Conservation (phyloP, 2,329 filamentous ascomycete genomes). For the Basipetospora sp. region DNA sequence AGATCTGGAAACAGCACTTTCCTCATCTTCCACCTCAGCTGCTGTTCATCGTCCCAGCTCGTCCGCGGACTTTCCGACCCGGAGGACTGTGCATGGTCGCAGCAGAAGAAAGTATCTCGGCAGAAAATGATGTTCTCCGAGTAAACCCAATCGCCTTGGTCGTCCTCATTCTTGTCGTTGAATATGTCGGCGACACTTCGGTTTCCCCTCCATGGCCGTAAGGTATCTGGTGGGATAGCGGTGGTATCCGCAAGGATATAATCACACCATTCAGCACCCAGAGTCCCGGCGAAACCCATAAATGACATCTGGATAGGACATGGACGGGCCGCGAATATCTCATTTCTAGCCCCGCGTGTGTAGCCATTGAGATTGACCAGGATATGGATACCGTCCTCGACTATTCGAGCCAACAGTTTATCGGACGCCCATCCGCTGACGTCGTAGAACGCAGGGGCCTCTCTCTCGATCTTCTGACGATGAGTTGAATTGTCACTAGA, state of each 20-base stretch:
- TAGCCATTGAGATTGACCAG: constrained; percentile 97
- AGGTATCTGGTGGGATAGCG: constrained; percentile 66
- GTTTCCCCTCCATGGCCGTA: constrained; percentile 67
- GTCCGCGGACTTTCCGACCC: constrained; percentile 52
- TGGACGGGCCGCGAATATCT: constrained; percentile 87
- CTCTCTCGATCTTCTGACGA: constrained; percentile 79
- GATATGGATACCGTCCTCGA: constrained; percentile 79
- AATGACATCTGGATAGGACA: constrained; percentile 98
- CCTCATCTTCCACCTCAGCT: constrained; percentile 76
- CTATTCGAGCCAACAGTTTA: constrained; percentile 70
- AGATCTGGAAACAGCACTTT: constrained; percentile 79
- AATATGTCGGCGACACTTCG: constrained; percentile 57
- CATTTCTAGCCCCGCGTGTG: constrained; percentile 88
- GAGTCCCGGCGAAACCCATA: constrained; percentile 93
- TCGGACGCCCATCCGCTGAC: constrained; percentile 78
- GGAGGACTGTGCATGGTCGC: constrained; percentile 85
- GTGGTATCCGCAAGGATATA: constrained; percentile 85
- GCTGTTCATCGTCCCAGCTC: constrained; percentile 73
- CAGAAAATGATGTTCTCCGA: constrained; percentile 94
- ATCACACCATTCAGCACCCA: constrained; percentile 97
- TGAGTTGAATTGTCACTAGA: constrained; percentile 78
- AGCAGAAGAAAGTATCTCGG: constrained; percentile 92
- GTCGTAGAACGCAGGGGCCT: constrained; percentile 82
- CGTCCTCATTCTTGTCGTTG: constrained; percentile 49
- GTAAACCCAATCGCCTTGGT: constrained; percentile 76